Percentiles rank a stretch among this genome's conserved stretches.
These are phyloP conservation scores for Ordospora colligata DNA, from an alignment of 371 early-diverging fungal genomes.

Conservation along the genomic window DNA sequence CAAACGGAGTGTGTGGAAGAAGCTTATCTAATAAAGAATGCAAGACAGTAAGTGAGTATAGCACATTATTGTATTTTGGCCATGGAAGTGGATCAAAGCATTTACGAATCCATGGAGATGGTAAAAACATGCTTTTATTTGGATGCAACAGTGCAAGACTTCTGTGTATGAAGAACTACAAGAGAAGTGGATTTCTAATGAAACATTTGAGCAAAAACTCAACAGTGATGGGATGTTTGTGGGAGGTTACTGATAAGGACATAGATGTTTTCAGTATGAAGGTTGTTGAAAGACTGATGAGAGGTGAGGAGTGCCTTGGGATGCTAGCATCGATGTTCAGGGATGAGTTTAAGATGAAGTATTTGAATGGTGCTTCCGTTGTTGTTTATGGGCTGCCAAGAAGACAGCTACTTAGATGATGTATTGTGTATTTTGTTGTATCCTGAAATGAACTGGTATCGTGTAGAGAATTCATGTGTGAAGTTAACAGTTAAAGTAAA, in stretches of 20 bases:
- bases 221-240: slow-evolving; percentile 82
- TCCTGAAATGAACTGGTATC: neutral
- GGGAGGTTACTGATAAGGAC: slow-evolving; percentile 97
- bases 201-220: slow-evolving; percentile 62
- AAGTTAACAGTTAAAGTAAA: neutral
- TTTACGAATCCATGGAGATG: slow-evolving; percentile 54
- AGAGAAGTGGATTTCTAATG: slow-evolving; percentile 26
- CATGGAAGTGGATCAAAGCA: slow-evolving; percentile 86
- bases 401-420: neutral
- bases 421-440: neutral
- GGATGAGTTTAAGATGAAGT: slow-evolving; percentile 68
- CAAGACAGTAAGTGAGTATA: neutral
- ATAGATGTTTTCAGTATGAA: slow-evolving; percentile 73
- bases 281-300: slow-evolving; percentile 57
- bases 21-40: neutral
- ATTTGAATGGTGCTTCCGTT: slow-evolving; percentile 80
- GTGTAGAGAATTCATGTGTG: neutral
- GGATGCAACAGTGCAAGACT: slow-evolving; percentile 57
- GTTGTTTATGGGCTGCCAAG: slow-evolving; percentile 72
- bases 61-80: slow-evolving; percentile 71
- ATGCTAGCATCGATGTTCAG: slow-evolving; percentile 70
- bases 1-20: slow-evolving; percentile 21
- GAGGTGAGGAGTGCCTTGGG: slow-evolving; percentile 62
- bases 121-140: slow-evolving; percentile 53
- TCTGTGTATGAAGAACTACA: slow-evolving; percentile 39